Evolutionary conservation across 2,329 filamentous ascomycete species (phyloP).

Genomic region (Teratosphaeria gauchensis): DNA sequence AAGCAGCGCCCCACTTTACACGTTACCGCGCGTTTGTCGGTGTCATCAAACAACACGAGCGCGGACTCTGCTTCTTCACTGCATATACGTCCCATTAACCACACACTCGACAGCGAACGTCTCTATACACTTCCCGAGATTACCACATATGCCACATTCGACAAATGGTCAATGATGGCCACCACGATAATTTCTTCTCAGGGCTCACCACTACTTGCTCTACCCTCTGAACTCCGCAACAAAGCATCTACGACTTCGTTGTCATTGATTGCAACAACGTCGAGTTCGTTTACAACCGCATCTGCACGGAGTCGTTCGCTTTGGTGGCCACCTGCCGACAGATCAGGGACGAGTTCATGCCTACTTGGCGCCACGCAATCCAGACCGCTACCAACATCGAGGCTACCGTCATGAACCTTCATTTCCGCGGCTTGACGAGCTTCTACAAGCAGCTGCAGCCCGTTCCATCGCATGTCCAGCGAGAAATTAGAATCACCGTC

Average conservation of each 20-base stretch:
- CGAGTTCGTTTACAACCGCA: background rate
- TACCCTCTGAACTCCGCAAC: conserved; percentile 3
- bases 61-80: too few relatives aligned
- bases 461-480: background rate
- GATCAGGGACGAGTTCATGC: background rate
- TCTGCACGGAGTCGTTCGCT: background rate
- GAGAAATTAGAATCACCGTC: background rate
- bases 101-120: too few relatives aligned
- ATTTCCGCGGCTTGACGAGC: background rate
- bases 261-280: background rate
- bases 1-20: too few relatives aligned
- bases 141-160: too few relatives aligned
- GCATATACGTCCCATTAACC: too few relatives aligned
- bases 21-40: too few relatives aligned
- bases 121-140: too few relatives aligned
- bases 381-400: background rate
- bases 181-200: too few relatives aligned
- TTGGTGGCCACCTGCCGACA: background rate
- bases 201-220: too few relatives aligned
- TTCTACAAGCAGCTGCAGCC: background rate
- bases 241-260: conserved; percentile 2
- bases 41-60: too few relatives aligned
- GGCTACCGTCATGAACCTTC: background rate
- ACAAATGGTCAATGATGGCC: too few relatives aligned
- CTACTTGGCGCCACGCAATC: background rate